Evolutionary conservation across 2,329 filamentous ascomycete genomes (phyloP).

Genomic region (Pezicula carpinea): DNA sequence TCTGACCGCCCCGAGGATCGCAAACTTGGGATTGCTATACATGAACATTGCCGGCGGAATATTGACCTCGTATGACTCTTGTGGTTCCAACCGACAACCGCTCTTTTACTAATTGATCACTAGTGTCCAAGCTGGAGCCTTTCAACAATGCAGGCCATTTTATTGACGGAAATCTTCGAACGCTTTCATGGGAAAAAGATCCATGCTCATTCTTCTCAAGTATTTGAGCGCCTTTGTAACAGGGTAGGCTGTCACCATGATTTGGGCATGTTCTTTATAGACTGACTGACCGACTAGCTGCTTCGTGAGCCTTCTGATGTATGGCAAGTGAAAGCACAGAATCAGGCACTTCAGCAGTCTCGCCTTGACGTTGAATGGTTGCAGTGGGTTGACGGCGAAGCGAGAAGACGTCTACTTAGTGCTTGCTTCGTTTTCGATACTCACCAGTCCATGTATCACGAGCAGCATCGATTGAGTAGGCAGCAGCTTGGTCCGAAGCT

Average conservation of each 20-base stretch:
- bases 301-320: neutral
- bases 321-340: conserved; percentile 2
- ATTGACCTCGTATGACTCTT: conserved; percentile 19
- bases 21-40: conserved; percentile 21
- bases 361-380: conserved; percentile 35
- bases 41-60: conserved; percentile 21
- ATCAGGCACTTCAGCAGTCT: conserved; percentile 3
- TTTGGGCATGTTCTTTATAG: neutral
- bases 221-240: conserved; percentile 23
- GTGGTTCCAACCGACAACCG: neutral
- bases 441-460: conserved; percentile 48
- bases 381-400: conserved; percentile 48
- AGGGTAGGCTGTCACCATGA: conserved; percentile 15
- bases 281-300: conserved; percentile 8
- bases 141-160: conserved; percentile 26
- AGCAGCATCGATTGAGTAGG: conserved; percentile 35
- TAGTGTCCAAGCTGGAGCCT: conserved; percentile 21
- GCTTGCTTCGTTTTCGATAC: conserved; percentile 53
- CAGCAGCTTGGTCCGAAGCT: conserved; percentile 6
- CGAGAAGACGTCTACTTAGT: conserved; percentile 47
- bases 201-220: conserved; percentile 18
- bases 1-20: conserved; percentile 21
- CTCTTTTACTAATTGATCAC: neutral
- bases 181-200: conserved; percentile 25
- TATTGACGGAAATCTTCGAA: conserved; percentile 27